Conservation (phyloP, 345 rosid genomes). For the Trapa bicornis region DNA sequence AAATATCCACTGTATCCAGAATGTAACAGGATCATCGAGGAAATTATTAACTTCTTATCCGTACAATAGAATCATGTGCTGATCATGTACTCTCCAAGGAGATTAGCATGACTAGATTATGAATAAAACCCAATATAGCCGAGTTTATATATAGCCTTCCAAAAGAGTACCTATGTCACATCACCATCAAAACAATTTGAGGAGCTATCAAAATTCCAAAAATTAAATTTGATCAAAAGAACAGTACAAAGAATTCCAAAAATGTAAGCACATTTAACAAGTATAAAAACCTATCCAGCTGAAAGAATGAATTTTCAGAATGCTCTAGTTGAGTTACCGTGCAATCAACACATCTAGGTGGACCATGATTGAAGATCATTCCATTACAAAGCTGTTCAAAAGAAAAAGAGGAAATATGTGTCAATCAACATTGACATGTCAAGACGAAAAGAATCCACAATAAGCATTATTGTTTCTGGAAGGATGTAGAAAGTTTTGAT, state of each 20-base stretch:
- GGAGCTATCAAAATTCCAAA: neutral
- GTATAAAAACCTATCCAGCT: neutral
- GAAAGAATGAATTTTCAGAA: neutral
- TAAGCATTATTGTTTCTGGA: neutral
- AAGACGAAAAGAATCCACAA: neutral
- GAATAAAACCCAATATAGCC: neutral
- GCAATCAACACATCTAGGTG: conserved; percentile 74
- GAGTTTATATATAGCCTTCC: neutral
- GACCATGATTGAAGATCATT: conserved; percentile 85
- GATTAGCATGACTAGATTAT: neutral
- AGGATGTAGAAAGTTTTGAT: neutral
- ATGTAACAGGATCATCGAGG: neutral
- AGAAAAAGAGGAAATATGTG: conserved; percentile 17
- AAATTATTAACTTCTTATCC: neutral
- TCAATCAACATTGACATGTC: conserved; percentile 7
- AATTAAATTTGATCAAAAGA: neutral
- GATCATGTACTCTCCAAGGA: neutral
- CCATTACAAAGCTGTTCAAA: conserved; percentile 75
- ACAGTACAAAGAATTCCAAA: neutral
- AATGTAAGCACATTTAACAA: neutral
- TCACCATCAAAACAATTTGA: neutral
- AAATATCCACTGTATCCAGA: neutral
- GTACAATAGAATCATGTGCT: neutral
- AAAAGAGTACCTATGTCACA: neutral
- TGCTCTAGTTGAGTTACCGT: conserved; percentile 36